Evolutionary conservation across 805 yeast species (phyloP).

Genomic region (Ogataea trehalophila): DNA sequence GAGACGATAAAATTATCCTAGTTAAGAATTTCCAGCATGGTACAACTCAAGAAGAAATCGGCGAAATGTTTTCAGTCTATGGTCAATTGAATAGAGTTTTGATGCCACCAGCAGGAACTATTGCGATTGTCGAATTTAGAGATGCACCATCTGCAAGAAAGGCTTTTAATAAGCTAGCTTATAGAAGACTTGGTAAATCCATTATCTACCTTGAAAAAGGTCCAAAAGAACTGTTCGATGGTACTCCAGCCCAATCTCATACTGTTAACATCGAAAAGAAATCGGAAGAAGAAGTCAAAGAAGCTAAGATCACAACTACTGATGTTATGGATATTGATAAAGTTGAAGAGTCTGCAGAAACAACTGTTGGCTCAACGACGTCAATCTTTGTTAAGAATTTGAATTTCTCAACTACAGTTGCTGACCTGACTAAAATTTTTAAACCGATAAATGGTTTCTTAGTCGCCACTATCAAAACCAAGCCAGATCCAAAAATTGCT

Average conservation of each 20-base stretch:
- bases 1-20: conserved; percentile 75
- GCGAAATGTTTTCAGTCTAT: conserved; percentile 72
- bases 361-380: conserved; percentile 66
- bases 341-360: conserved; percentile 33
- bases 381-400: conserved; percentile 90
- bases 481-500: conserved; percentile 75
- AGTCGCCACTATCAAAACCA: conserved; percentile 76
- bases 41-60: conserved; percentile 73
- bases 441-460: conserved; percentile 73
- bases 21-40: conserved; percentile 91
- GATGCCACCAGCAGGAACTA: conserved; percentile 96
- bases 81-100: conserved; percentile 77
- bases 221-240: conserved; percentile 72
- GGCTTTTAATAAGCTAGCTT: conserved; percentile 85
- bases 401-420: conserved; percentile 72
- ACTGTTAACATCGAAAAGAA: conserved; percentile 22
- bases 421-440: conserved; percentile 56
- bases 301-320: conserved; percentile 29
- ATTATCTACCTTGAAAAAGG: conserved; percentile 92
- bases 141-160: conserved; percentile 80
- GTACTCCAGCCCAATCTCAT: conserved; percentile 44
- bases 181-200: conserved; percentile 80
- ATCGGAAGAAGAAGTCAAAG: conserved; percentile 29
- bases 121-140: conserved; percentile 87
- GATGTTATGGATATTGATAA: conserved; percentile 16